A percentile compares a stretch with the other conserved stretches of the same genome.
These are phyloP conservation scores for Phytophthora quininea DNA, from an alignment of 352 stramenopile species.

Conservation along the genomic window DNA sequence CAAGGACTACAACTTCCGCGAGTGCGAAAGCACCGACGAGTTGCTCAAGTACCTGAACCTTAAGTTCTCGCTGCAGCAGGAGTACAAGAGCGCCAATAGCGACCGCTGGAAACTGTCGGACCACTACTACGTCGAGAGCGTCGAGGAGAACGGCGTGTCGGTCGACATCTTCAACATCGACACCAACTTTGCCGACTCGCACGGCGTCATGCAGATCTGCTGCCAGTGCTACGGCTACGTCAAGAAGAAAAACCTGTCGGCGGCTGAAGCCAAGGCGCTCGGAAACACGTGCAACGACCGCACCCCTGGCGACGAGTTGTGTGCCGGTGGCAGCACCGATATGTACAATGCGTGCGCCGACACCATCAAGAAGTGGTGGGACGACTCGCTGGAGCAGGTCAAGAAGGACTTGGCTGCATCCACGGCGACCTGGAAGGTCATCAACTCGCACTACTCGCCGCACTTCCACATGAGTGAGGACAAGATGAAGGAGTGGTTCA, in stretches of 20 bases:
- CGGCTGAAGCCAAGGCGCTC: slow-evolving; percentile 55
- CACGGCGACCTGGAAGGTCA: slow-evolving; percentile 84
- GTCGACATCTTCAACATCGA: slow-evolving; percentile 91
- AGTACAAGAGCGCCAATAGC: slow-evolving; percentile 82
- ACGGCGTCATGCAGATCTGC: slow-evolving; percentile 86
- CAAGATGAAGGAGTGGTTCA: slow-evolving; percentile 91
- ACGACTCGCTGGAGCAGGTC: slow-evolving; percentile 71
- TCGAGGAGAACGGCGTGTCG: slow-evolving; percentile 80
- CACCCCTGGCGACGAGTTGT: slow-evolving; percentile 67
- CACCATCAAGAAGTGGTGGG: slow-evolving; percentile 81
- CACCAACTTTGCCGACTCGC: slow-evolving; percentile 86
- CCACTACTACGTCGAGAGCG: slow-evolving; percentile 86
- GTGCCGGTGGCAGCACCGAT: slow-evolving; percentile 60
- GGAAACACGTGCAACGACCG: slow-evolving; percentile 77
- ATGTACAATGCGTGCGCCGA: slow-evolving; percentile 84
- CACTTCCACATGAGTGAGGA: slow-evolving; percentile 90
- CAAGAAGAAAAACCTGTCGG: slow-evolving; percentile 60
- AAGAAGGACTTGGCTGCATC: slow-evolving; percentile 74
- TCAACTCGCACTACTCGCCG: slow-evolving; percentile 91
- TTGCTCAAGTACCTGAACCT: slow-evolving; percentile 85
- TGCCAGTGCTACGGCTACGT: slow-evolving; percentile 90
- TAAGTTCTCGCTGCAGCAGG: slow-evolving; percentile 80
- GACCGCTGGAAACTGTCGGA: slow-evolving; percentile 83
- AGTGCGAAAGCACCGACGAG: slow-evolving; percentile 74
- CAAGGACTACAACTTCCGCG: slow-evolving; percentile 86